These are phyloP conservation scores for Roridomyces roridus DNA, from an alignment of 768 basidiomycete species.

Conservation along the genomic window DNA sequence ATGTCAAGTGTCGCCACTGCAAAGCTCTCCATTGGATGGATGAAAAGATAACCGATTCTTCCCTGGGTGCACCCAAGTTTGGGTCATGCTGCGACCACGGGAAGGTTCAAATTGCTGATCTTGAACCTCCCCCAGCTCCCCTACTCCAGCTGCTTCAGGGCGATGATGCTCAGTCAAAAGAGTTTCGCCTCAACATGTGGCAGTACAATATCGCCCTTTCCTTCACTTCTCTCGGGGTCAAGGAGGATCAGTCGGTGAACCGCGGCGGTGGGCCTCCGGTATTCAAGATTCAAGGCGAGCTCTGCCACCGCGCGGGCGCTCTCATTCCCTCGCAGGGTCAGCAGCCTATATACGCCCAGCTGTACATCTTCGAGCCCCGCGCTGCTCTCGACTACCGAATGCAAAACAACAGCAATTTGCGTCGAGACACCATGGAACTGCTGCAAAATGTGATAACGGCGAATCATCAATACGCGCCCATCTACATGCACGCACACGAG, in stretches of 20 bases:
- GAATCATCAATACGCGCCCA: slow-evolving; percentile 31
- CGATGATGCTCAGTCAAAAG: slow-evolving; percentile 14
- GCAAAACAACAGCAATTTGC: slow-evolving; percentile 31
- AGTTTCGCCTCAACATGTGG: slow-evolving; percentile 39
- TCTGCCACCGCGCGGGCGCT: slow-evolving; percentile 37
- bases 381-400: slow-evolving; percentile 36
- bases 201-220: slow-evolving; percentile 44
- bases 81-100: slow-evolving; percentile 36
- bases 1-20: slow-evolving; percentile 19
- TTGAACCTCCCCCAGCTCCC: slow-evolving; percentile 17
- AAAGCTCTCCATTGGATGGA: slow-evolving; percentile 25
- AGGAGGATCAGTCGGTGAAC: slow-evolving; percentile 28
- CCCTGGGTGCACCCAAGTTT: slow-evolving; percentile 20
- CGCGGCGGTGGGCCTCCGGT: slow-evolving; percentile 33
- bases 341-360: slow-evolving; percentile 35
- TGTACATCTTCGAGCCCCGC: slow-evolving; percentile 42
- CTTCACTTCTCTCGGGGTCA: slow-evolving; percentile 39
- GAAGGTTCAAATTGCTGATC: slow-evolving; percentile 24
- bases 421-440: no score
- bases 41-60: slow-evolving; percentile 12
- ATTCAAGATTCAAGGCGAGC: slow-evolving; percentile 36
- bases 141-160: slow-evolving; percentile 11
- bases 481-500: slow-evolving; percentile 41
- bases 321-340: slow-evolving; percentile 30
- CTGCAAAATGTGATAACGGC: slow-evolving; percentile 31